Percentiles rank a stretch among this genome's conserved stretches.
Evolutionary conservation across 306 rosid genomes (phyloP).

Genomic region (Fragaria nilgerrensis): DNA sequence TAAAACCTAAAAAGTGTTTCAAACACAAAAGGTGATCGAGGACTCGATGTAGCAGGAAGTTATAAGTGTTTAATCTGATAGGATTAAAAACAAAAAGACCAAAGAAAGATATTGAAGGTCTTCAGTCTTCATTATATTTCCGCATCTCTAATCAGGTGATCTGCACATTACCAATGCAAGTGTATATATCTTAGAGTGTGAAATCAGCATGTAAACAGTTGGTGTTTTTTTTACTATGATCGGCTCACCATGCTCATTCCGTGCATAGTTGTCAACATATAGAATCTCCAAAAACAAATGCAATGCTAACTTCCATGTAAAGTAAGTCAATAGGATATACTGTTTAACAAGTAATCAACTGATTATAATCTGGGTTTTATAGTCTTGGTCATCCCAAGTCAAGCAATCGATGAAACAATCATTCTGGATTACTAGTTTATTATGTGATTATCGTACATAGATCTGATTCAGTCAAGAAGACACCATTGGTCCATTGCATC

Average conservation of each 20-base stretch:
- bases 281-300: neutral
- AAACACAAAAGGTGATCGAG: too few species aligned
- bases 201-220: neutral
- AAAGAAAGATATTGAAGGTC: too few species aligned
- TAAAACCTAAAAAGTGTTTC: too few species aligned
- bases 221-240: too few species aligned
- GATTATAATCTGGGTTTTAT: neutral
- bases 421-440: neutral
- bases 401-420: constrained; percentile 3
- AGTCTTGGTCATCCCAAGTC: constrained; percentile 1
- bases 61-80: too few species aligned
- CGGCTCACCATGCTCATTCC: neutral
- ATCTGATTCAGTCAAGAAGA: neutral
- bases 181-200: too few species aligned
- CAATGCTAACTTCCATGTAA: neutral
- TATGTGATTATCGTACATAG: neutral
- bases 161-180: too few species aligned
- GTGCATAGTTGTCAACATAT: neutral
- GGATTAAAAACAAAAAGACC: too few species aligned
- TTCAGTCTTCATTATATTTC: too few species aligned
- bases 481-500: neutral
- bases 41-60: too few species aligned
- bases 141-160: too few species aligned
- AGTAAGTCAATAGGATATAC: neutral
- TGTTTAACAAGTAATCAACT: neutral